phyloP scores from a whole-genome alignment of 805 yeast genomes.

The Yamadazyma endophytica region DNA sequence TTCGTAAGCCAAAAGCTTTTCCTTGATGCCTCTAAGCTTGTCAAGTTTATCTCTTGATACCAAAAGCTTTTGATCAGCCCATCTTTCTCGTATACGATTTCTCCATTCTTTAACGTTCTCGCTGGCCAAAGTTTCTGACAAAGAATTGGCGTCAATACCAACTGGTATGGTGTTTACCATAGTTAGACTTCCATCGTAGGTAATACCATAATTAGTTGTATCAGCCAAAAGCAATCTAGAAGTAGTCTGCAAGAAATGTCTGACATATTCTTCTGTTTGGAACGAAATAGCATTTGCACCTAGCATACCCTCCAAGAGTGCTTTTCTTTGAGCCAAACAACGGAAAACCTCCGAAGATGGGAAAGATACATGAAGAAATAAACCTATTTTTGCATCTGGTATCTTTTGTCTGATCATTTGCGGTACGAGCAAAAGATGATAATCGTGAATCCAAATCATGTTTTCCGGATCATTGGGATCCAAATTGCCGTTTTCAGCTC shows the following conservation, averaged over 20 bases:
- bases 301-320: constrained; percentile 72
- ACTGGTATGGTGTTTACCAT: constrained; percentile 61
- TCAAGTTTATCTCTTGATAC: constrained; percentile 89
- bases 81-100: constrained; percentile 65
- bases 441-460: constrained; percentile 89
- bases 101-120: constrained; percentile 64
- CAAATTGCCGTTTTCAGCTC: constrained; percentile 44
- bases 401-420: constrained; percentile 69
- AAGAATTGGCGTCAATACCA: constrained; percentile 69
- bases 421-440: constrained; percentile 85
- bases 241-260: constrained; percentile 91
- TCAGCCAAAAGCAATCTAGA: constrained; percentile 81
- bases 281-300: constrained; percentile 88
- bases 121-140: constrained; percentile 43
- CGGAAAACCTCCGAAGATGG: constrained; percentile 95
- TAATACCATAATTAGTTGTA: constrained; percentile 58
- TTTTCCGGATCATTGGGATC: constrained; percentile 48
- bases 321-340: constrained; percentile 83
- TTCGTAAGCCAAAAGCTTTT: constrained; percentile 84
- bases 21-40: constrained; percentile 80
- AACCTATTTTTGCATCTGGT: constrained; percentile 85
- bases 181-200: constrained; percentile 55
- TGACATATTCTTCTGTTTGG: constrained; percentile 89
- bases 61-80: constrained; percentile 68
- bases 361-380: constrained; percentile 89